Percentiles rank a stretch among this genome's conserved stretches.
Evolutionary conservation across 306 rosid genomes (phyloP).

Genomic region (Canavalia ensiformis): DNA sequence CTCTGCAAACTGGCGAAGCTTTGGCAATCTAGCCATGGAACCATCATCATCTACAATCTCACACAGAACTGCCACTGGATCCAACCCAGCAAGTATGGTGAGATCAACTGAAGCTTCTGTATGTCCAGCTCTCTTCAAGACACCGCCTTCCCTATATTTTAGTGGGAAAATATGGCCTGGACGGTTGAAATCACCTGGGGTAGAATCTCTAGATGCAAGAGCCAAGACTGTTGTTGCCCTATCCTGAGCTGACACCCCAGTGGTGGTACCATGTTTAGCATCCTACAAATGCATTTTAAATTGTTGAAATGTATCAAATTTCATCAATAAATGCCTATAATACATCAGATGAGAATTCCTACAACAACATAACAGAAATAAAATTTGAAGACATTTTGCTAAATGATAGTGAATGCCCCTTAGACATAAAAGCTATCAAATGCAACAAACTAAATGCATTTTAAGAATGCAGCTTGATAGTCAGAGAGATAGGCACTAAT

Average conservation of each 20-base stretch:
- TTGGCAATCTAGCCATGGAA: conserved; percentile 97
- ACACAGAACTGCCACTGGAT: conserved; percentile 82
- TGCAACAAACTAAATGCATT: conserved; percentile 43
- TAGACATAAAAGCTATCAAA: not conserved
- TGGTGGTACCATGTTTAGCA: conserved; percentile 85
- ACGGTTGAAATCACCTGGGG: conserved; percentile 85
- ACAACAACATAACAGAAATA: not conserved
- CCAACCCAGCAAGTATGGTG: conserved; percentile 83
- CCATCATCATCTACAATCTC: conserved; percentile 99
- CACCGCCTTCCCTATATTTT: conserved; percentile 95
- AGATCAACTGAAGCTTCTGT: conserved; percentile 99
- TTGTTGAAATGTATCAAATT: conserved; percentile 40
- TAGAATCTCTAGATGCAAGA: conserved; percentile 91
- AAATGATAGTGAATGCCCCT: conserved; percentile 13
- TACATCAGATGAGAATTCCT: conserved; percentile 26
- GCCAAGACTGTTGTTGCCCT: conserved; percentile 88
- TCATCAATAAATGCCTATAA: conserved; percentile 23
- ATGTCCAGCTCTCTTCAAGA: conserved; percentile 96
- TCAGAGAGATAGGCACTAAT: conserved; percentile 12
- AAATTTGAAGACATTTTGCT: conserved; percentile 20
- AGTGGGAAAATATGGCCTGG: conserved; percentile 98
- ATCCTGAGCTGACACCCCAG: conserved; percentile 93
- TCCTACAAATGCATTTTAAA: conserved; percentile 61
- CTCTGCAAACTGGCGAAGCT: conserved; percentile 82
- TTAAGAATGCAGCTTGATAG: conserved; percentile 36